Percentiles rank a stretch among this genome's conserved stretches.
Conservation (phyloP, 1,284 basidiomycete species). For the Exsudoporus floridanus region DNA sequence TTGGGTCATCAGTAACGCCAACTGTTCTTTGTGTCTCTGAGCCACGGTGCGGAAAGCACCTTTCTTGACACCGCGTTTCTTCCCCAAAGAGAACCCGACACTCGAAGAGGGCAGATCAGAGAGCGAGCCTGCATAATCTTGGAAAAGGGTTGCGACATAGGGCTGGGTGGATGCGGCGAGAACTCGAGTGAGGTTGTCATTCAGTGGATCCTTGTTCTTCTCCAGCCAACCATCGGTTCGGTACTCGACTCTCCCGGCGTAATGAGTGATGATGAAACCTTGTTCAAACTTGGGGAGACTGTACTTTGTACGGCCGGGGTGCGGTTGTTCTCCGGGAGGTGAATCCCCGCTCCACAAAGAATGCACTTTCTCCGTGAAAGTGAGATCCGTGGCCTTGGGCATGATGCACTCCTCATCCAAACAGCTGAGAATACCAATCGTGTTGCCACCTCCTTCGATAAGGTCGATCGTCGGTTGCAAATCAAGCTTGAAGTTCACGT, state of each 20-base stretch:
- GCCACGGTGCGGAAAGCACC: slow-evolving; percentile 96
- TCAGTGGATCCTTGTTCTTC: slow-evolving; percentile 99
- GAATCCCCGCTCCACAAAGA: slow-evolving; percentile 61
- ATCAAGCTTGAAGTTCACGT: slow-evolving; percentile 97
- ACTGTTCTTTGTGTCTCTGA: slow-evolving; percentile 96
- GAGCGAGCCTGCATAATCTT: slow-evolving; percentile 67
- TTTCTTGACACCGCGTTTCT: slow-evolving; percentile 84
- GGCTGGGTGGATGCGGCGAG: slow-evolving; percentile 82
- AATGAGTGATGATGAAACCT: slow-evolving; percentile 96
- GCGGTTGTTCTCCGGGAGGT: slow-evolving; percentile 51
- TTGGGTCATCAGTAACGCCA: slow-evolving; percentile 89
- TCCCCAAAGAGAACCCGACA: slow-evolving; percentile 53
- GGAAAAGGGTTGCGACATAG: slow-evolving; percentile 82
- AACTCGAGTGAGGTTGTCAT: slow-evolving; percentile 93
- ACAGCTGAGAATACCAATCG: slow-evolving; percentile 90
- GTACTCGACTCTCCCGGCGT: slow-evolving; percentile 97
- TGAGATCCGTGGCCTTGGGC: slow-evolving; percentile 95
- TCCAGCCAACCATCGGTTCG: slow-evolving; percentile 96
- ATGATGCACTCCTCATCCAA: slow-evolving; percentile 99
- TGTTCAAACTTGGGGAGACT: slow-evolving; percentile 86
- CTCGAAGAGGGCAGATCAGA: slow-evolving; percentile 30
- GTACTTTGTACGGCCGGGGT: slow-evolving; percentile 83
- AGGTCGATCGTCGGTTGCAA: slow-evolving; percentile 98
- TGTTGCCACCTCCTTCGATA: slow-evolving; percentile 75
- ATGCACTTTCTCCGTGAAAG: slow-evolving; percentile 92